Conservation (phyloP, 345 rosid species). For the Chamaenerion angustifolium region DNA sequence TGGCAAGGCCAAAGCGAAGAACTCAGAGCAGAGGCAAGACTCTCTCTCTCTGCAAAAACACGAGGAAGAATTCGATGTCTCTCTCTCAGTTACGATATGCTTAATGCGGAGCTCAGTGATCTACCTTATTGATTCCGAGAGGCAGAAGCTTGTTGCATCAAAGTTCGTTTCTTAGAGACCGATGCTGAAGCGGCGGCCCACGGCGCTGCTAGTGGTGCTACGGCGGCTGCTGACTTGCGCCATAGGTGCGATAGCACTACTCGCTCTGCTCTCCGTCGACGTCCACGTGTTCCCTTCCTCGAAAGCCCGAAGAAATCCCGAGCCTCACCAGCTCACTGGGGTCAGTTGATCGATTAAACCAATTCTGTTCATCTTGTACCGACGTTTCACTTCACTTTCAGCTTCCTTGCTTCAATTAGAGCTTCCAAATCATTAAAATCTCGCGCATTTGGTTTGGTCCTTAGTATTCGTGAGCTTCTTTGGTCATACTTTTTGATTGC, state of each 20-base stretch:
- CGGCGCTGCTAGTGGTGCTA: constrained; percentile 24
- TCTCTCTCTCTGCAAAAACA: not conserved
- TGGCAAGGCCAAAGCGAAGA: not conserved
- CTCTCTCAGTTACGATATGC: not conserved
- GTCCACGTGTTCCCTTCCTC: constrained; percentile 40
- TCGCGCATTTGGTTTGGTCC: not conserved
- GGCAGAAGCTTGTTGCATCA: not conserved
- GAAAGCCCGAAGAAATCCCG: constrained; percentile 27
- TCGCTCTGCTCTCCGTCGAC: constrained; percentile 41
- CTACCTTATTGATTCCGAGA: not conserved
- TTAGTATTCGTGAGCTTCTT: not conserved
- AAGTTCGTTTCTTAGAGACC: not conserved
- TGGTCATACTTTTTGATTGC: not conserved
- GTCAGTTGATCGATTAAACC: constrained; percentile 8
- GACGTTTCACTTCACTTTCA: not conserved
- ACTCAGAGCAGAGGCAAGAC: not conserved
- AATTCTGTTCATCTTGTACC: not conserved
- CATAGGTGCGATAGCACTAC: constrained; percentile 35
- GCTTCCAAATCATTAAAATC: not conserved
- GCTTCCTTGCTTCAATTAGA: not conserved
- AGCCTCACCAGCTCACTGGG: constrained; percentile 29
- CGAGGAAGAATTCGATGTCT: not conserved
- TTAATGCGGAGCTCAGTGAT: not conserved
- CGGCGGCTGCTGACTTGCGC: constrained; percentile 49
- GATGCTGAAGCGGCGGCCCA: constrained; percentile 35